Percentiles rank a stretch among this genome's conserved stretches.
phyloP scores from a whole-genome alignment of 305 asterid genomes.

The Solanum hybrid region DNA sequence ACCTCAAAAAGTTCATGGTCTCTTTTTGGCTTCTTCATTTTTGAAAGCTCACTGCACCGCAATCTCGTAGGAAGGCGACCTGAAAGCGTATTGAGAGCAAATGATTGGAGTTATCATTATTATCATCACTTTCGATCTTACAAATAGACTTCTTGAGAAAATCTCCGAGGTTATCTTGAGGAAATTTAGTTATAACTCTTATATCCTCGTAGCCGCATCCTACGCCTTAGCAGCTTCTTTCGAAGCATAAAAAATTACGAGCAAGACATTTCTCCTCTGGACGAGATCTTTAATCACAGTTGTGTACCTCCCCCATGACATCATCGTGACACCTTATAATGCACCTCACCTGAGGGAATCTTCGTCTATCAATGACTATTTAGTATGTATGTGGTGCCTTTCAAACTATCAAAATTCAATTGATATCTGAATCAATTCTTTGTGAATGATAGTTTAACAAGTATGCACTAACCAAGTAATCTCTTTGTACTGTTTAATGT shows the following conservation, averaged over 20 bases:
- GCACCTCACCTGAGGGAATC: not conserved
- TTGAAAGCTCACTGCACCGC: not conserved
- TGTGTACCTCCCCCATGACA: conserved; percentile 26
- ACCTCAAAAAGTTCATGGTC: not conserved
- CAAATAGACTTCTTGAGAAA: not conserved
- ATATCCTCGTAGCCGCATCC: conserved; percentile 12
- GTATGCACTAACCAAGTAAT: not conserved
- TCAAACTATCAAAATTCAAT: not conserved
- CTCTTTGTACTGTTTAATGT: not conserved
- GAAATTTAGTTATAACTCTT: not conserved
- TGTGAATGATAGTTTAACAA: not conserved
- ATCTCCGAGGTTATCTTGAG: not conserved
- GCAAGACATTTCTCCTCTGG: not conserved
- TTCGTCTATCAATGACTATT: not conserved
- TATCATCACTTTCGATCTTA: not conserved
- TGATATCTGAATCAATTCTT: not conserved
- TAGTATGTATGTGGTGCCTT: not conserved
- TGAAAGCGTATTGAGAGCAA: not conserved
- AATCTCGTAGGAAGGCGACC: not conserved
- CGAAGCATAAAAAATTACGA: conserved; percentile 22
- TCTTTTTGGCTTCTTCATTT: not conserved
- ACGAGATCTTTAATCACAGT: conserved; percentile 20
- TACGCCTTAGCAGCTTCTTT: conserved; percentile 27
- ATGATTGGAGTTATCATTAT: not conserved
- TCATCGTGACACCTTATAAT: conserved; percentile 22